Conservation (phyloP, 441 rosid species). For the Jatropha podagrica region DNA sequence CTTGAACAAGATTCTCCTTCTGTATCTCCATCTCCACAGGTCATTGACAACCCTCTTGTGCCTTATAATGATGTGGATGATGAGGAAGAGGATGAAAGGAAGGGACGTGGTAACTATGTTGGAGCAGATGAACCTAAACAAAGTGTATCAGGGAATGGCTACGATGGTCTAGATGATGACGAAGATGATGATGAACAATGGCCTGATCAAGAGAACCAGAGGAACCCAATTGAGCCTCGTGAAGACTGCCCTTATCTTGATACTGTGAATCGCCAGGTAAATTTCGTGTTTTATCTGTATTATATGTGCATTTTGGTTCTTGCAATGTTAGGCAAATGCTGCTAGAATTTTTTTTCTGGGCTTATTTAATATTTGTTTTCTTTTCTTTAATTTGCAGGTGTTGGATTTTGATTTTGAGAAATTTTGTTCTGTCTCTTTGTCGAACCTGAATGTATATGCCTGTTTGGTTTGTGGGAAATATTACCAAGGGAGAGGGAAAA, state of each 20-base stretch:
- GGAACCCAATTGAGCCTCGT: constrained; percentile 64
- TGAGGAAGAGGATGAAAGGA: constrained; percentile 47
- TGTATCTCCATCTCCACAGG: constrained; percentile 39
- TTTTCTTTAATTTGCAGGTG: constrained; percentile 47
- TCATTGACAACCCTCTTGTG: constrained; percentile 62
- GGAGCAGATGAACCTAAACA: constrained; percentile 15
- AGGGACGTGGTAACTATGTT: constrained; percentile 13
- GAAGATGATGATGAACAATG: constrained; percentile 28
- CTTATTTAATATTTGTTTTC: not conserved
- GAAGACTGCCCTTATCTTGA: constrained; percentile 97
- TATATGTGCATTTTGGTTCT: not conserved
- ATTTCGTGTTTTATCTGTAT: not conserved
- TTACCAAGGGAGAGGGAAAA: constrained; percentile 92
- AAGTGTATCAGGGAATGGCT: constrained; percentile 16
- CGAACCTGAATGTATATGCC: constrained; percentile 87
- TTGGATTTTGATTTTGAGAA: constrained; percentile 98
- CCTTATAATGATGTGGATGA: constrained; percentile 73
- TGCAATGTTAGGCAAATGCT: not conserved
- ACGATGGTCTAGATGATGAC: constrained; percentile 26
- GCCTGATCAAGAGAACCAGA: constrained; percentile 30
- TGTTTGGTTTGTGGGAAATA: constrained; percentile 97
- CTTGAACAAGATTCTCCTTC: not conserved
- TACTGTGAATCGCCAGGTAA: constrained; percentile 94
- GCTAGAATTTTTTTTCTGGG: not conserved
- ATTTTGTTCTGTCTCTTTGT: constrained; percentile 91